Evolutionary conservation across 805 yeast genomes (phyloP).

Genomic region (Kluyveromyces nonfermentans): DNA sequence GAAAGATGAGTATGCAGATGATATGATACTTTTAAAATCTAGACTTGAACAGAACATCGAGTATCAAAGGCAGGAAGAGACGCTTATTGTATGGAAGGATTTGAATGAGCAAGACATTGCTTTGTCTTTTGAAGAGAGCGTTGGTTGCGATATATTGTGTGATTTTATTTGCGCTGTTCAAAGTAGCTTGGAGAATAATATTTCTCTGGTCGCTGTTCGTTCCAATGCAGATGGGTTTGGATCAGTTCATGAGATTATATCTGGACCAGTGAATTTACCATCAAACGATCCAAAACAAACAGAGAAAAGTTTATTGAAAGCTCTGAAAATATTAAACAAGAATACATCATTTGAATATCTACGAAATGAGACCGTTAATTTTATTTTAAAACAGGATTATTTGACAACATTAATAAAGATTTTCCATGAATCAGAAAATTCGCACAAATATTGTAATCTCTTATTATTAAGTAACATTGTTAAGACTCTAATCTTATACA

Average conservation of each 20-base stretch:
- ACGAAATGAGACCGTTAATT: slow-evolving; percentile 52
- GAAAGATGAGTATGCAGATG: slow-evolving; percentile 53
- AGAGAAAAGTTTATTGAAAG: slow-evolving; percentile 37
- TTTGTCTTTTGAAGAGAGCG: slow-evolving; percentile 81
- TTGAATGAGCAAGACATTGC: slow-evolving; percentile 62
- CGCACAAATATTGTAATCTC: slow-evolving; percentile 43
- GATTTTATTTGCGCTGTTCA: slow-evolving; percentile 69
- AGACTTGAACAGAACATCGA: slow-evolving; percentile 65
- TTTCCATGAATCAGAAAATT: slow-evolving; percentile 49
- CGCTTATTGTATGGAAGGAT: slow-evolving; percentile 91
- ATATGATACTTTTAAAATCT: slow-evolving; percentile 52
- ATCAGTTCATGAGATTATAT: slow-evolving; percentile 58
- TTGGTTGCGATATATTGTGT: slow-evolving; percentile 78
- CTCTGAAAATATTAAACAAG: slow-evolving; percentile 49
- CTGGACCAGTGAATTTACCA: slow-evolving; percentile 74
- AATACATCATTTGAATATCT: slow-evolving; percentile 49
- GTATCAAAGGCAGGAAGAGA: slow-evolving; percentile 90
- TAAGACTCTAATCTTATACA: slow-evolving; percentile 61
- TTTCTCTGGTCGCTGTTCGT: slow-evolving; percentile 63
- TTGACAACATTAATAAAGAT: slow-evolving; percentile 41
- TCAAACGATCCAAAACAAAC: slow-evolving; percentile 39
- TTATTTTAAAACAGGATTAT: slow-evolving; percentile 45
- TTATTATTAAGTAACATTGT: slow-evolving; percentile 64
- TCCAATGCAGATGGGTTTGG: slow-evolving; percentile 42
- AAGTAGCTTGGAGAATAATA: slow-evolving; percentile 48